A percentile compares a stretch with the other conserved stretches of the same genome.
Conservation (phyloP, 345 rosid species). For the Eutrema yunnanense region DNA sequence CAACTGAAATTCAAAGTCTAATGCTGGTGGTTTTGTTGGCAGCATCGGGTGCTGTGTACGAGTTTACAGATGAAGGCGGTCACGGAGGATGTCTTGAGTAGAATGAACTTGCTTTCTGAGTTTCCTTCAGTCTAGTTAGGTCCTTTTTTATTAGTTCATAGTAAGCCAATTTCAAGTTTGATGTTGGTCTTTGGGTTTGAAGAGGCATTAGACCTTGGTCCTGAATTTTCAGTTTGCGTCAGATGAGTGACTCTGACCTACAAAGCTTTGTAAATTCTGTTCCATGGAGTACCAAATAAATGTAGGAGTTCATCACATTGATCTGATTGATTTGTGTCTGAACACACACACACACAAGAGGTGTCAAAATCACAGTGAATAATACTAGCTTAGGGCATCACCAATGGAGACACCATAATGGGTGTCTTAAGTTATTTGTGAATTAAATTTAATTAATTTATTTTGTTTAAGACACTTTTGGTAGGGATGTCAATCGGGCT, state of each 20-base stretch:
- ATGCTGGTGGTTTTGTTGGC: slow-evolving; percentile 24
- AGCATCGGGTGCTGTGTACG: slow-evolving; percentile 74
- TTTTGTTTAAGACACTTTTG: no score
- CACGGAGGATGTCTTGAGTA: slow-evolving; percentile 77
- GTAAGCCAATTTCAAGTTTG: background rate
- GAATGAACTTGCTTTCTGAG: slow-evolving; percentile 53
- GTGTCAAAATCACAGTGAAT: background rate
- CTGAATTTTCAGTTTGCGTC: background rate
- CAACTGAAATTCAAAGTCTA: background rate
- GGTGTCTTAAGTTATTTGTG: no score
- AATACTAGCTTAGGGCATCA: background rate
- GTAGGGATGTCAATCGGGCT: no score
- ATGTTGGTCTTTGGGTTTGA: background rate
- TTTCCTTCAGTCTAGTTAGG: background rate
- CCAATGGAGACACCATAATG: no score
- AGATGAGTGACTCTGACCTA: background rate
- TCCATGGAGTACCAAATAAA: background rate
- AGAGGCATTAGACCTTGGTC: background rate
- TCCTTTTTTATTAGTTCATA: background rate
- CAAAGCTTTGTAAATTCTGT: background rate
- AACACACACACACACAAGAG: background rate
- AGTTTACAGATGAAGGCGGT: slow-evolving; percentile 68
- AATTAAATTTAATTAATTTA: no score
- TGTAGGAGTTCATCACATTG: background rate
- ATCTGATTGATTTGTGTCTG: background rate